Base-by-base conservation (phyloP, 148 eudicot species). In the Cornus suecica region DNA sequence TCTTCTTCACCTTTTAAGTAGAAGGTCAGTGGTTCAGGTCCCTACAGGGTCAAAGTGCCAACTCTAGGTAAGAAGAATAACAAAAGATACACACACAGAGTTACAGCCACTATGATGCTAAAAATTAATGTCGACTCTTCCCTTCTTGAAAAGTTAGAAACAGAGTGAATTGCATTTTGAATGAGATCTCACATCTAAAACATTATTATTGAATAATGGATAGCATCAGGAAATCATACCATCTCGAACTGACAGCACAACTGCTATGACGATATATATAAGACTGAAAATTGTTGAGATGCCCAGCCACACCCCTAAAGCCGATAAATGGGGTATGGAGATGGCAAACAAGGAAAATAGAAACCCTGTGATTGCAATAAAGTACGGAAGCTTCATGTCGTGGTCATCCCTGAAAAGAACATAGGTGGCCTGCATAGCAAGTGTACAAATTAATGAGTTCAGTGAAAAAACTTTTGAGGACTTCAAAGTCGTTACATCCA, bases 261-360 rank as follows among this genome's bases (percentile, higher is more conserved):
- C 68, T 70, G 90, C 93, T 24, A 88, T 78, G 66, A 86, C 79
- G 41, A 93, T 93, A 89, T 91, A 96, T 25, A 88, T 75, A 34
- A 96, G 85, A 75, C 93, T 90, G 78, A 91, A 87, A 70, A 90
- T 64, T 30, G 98, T 90, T 26, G 98, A 93, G 72, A 93, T 82
- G 76, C 87, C 94, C 68, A 96, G 97, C 97, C 97, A 96, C 67
- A 90, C 34, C 72, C 94, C 74, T 73, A 96, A 77, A 71, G 98
- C 98, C 64, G 99, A 96, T 75, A 96, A 76, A 84, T 93, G 92
- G 32, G 99, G 97, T 69, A 91, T 76, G 29, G 90, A 85, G 68
- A 93, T 84, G 31, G 99, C 99, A 85, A 96, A 96, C 63, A 93
- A 76, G 64, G 72, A 89, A 81, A 93, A 96, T 31, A 83, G 90